Percentiles rank a stretch among this genome's conserved stretches.
Evolutionary conservation across 2,329 filamentous ascomycete species (phyloP).

Genomic region (Dactylellina parvicollis): DNA sequence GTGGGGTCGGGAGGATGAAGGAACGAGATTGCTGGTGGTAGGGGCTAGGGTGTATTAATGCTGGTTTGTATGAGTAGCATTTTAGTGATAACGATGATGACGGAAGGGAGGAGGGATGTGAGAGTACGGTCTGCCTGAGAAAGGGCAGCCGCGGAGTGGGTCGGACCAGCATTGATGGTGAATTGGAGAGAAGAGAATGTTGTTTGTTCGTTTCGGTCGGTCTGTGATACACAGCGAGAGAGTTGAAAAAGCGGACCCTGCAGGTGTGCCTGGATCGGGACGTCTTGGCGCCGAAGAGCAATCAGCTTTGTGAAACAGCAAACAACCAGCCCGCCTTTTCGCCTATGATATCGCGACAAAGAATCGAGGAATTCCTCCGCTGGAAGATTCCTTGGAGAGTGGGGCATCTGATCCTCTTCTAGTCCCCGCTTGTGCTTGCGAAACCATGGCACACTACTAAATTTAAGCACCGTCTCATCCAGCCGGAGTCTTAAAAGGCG

Average conservation of each 20-base stretch:
- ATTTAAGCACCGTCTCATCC: conserved; percentile 11
- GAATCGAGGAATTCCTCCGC: too few relatives aligned
- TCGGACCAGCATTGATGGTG: conserved; percentile 20
- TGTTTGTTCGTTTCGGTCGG: too few relatives aligned
- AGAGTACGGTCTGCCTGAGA: conserved; percentile 17
- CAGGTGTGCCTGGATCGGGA: neutral
- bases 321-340: conserved; percentile 1
- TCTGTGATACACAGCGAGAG: too few relatives aligned
- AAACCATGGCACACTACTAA: neutral
- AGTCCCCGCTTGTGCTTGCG: neutral
- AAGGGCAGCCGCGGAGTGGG: conserved; percentile 10
- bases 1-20: conserved; percentile 62
- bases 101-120: neutral
- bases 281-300: conserved; percentile 15
- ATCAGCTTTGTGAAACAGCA: conserved; percentile 21
- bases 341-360: conserved; percentile 10
- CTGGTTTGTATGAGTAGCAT: neutral
- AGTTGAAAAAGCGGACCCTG: neutral
- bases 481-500: neutral
- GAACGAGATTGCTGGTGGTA: conserved; percentile 58
- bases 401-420: neutral
- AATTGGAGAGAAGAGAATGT: neutral
- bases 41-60: neutral
- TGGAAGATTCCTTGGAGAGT: neutral
- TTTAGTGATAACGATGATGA: neutral